Conservation (phyloP, 2,329 filamentous ascomycete species). For the Xenosphaeropsis pyriputrescens region DNA sequence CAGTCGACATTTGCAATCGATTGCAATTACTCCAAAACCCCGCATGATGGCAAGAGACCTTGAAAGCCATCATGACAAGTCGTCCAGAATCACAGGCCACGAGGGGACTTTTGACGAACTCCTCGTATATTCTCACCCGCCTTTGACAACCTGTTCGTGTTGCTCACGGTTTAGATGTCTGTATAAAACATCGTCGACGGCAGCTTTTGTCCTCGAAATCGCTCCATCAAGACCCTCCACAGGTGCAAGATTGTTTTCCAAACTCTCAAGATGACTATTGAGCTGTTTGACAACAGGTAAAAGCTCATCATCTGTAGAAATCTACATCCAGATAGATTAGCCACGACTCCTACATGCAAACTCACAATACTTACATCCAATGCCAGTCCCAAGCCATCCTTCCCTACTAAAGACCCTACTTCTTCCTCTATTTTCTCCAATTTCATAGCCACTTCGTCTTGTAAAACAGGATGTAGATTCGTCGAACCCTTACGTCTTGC, state of each 20-base stretch:
- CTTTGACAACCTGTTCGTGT: constrained; percentile 17
- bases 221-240: constrained; percentile 15
- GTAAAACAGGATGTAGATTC: constrained; percentile 17
- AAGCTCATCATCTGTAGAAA: constrained; percentile 13
- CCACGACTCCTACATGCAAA: neutral
- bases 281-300: constrained; percentile 12
- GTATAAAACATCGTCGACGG: constrained; percentile 16
- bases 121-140: constrained; percentile 5
- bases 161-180: constrained; percentile 11
- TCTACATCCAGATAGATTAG: neutral
- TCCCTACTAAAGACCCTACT: constrained; percentile 1
- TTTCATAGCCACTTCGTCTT: constrained; percentile 3
- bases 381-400: neutral
- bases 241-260: constrained; percentile 16
- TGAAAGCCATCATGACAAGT: no score
- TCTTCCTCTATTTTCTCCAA: constrained; percentile 6
- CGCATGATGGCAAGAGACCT: no score
- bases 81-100: no score
- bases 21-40: no score
- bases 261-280: constrained; percentile 16
- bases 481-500: constrained; percentile 29
- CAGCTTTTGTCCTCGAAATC: constrained; percentile 15
- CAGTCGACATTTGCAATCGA: neutral
- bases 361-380: constrained; percentile 1
- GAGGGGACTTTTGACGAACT: no score